Base-by-base conservation (phyloP, 164 flowering plant species). In the Aristolochia californica region DNA sequence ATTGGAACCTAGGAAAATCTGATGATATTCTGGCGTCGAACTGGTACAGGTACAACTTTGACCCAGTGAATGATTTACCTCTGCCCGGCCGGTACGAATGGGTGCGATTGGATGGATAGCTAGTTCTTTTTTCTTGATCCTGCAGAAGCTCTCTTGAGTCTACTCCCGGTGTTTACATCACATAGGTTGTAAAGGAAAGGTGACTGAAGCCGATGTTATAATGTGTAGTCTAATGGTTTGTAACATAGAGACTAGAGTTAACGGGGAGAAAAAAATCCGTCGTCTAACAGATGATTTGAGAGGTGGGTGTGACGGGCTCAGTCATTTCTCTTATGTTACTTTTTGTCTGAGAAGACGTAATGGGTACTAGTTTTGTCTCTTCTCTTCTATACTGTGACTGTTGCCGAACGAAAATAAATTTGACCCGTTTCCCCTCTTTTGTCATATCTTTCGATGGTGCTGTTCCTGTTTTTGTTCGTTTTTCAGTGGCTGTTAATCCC, bases 1-100 rank as follows among this genome's bases (percentile, higher is more conserved):
- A n/a, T n/a, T n/a, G n/a, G n/a, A 3, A 7, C 11, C 10, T 1
- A 34, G 40, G 40, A n/a, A n/a, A n/a, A n/a, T n/a, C 40, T 34
- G 40, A 34, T 34, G 40, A 3, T 34, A 34, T 34, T 9, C 11
- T 34, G 40, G 10, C 10, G 40, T 51, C 23, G 27, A 9, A 15
- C 52, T 34, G 48, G 30, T 74, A 74, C 81, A 90, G 97, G 86
- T 90, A 90, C 69, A 90, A 90, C 78, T 90, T 80, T 66, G 95
- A 90, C 56, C 59, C 84, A 0, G 74, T 68, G 67, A 83, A 67
- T 48, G 94, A 85, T 30, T n/a, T 61, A 22, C 95, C 97, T 8
- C 83, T 87, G 23, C 78, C 85, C 0, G 97, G 97, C 20, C 83
- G 86, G 1, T 90, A 74, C 22, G 91, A 87, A 57, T 90, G 97